These are phyloP conservation scores for Gynostemma pentaphyllum DNA, from an alignment of 306 rosid species.

Conservation along the genomic window DNA sequence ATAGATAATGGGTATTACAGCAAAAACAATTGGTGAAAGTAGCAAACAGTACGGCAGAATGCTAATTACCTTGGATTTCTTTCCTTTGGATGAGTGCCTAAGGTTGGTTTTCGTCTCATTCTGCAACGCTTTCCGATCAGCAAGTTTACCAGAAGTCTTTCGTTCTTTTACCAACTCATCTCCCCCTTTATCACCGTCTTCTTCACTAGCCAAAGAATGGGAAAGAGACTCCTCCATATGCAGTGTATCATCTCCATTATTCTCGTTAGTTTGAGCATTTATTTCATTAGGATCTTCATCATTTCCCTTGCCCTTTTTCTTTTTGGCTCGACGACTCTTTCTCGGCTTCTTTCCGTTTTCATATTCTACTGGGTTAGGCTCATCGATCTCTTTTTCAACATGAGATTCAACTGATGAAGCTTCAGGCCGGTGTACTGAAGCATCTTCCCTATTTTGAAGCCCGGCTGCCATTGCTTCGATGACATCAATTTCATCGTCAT, in stretches of 20 bases:
- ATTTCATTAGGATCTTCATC: slow-evolving; percentile 20
- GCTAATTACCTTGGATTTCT: slow-evolving; percentile 58
- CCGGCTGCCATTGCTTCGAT: slow-evolving; percentile 69
- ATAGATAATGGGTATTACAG: neutral
- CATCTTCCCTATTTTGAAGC: slow-evolving; percentile 32
- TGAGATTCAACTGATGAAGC: slow-evolving; percentile 16
- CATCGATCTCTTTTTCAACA: slow-evolving; percentile 33
- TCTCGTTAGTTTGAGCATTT: slow-evolving; percentile 15
- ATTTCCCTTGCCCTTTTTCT: slow-evolving; percentile 39
- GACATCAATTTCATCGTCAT: slow-evolving; percentile 30
- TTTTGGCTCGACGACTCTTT: slow-evolving; percentile 49
- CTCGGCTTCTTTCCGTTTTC: slow-evolving; percentile 34
- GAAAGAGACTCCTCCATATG: slow-evolving; percentile 30
- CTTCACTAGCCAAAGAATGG: slow-evolving; percentile 17
- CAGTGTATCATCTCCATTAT: slow-evolving; percentile 20
- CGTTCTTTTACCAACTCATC: slow-evolving; percentile 25
- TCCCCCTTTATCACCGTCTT: slow-evolving; percentile 21
- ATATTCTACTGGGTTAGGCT: slow-evolving; percentile 30
- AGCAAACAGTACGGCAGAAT: slow-evolving; percentile 2
- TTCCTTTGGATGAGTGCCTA: slow-evolving; percentile 49
- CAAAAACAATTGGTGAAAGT: neutral
- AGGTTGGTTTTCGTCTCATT: slow-evolving; percentile 31
- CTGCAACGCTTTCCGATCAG: slow-evolving; percentile 40
- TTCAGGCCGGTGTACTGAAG: slow-evolving; percentile 18
- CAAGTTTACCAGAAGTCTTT: slow-evolving; percentile 29